These are phyloP conservation scores for Albizia julibrissin DNA, from an alignment of 306 rosid species.

Conservation along the genomic window DNA sequence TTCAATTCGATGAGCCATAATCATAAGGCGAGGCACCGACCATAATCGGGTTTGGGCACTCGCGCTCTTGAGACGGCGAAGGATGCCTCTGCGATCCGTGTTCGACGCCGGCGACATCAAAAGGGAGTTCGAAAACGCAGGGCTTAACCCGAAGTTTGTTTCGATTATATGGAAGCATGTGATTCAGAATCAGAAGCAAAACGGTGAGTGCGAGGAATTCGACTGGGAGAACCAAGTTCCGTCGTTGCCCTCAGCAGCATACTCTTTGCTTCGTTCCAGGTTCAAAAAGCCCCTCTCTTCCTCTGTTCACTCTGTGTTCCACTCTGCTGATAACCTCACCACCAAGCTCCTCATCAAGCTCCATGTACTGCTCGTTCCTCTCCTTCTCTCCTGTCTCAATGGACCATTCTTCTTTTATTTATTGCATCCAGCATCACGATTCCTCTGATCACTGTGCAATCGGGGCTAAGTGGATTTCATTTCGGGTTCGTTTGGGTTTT, in stretches of 20 bases:
- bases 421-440: neutral
- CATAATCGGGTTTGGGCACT: neutral
- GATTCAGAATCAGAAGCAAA: conserved; percentile 41
- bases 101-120: conserved; percentile 71
- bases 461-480: neutral
- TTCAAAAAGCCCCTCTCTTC: conserved; percentile 72
- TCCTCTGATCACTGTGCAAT: neutral
- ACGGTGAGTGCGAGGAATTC: conserved; percentile 27
- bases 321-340: conserved; percentile 74
- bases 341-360: conserved; percentile 89
- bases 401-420: neutral
- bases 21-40: neutral
- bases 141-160: conserved; percentile 60
- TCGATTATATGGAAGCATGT: conserved; percentile 72
- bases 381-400: neutral
- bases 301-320: conserved; percentile 69
- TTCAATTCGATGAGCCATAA: no score
- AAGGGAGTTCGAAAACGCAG: conserved; percentile 51
- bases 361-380: conserved; percentile 36
- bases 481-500: neutral
- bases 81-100: conserved; percentile 68
- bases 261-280: conserved; percentile 59
- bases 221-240: conserved; percentile 59
- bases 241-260: conserved; percentile 70
- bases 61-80: neutral